Percentiles rank a stretch among this genome's conserved stretches.
These are phyloP conservation scores for Nephelium lappaceum DNA, from an alignment of 345 rosid species.

Conservation along the genomic window DNA sequence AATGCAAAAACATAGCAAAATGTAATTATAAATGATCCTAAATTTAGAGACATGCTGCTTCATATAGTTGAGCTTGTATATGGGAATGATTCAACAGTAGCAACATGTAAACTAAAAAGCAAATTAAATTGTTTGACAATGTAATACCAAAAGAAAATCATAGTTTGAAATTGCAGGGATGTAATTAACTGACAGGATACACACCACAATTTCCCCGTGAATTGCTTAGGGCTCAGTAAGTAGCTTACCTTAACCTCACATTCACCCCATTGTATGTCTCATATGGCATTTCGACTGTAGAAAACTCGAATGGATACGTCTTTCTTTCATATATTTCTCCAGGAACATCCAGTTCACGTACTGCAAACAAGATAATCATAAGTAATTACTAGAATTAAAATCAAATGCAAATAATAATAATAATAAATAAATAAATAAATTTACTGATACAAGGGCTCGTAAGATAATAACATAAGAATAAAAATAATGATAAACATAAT, in stretches of 20 bases:
- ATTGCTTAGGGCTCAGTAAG: neutral
- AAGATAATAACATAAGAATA: slow-evolving; percentile 5
- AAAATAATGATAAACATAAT: neutral
- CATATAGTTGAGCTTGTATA: neutral
- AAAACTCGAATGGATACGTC: slow-evolving; percentile 87
- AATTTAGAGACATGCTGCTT: neutral
- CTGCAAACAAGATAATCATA: slow-evolving; percentile 44
- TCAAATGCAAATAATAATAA: neutral
- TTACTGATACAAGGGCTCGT: neutral
- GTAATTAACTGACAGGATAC: neutral
- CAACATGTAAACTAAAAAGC: neutral
- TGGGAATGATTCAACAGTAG: neutral
- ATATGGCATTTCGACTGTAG: slow-evolving; percentile 95
- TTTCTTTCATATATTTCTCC: slow-evolving; percentile 93
- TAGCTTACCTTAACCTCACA: slow-evolving; percentile 86
- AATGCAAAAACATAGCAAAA: neutral
- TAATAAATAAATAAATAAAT: neutral
- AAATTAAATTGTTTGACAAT: slow-evolving; percentile 6
- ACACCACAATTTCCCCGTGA: neutral
- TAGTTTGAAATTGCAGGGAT: neutral
- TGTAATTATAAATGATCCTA: neutral
- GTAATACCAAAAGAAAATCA: neutral
- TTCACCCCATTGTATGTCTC: slow-evolving; percentile 93
- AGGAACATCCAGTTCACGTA: slow-evolving; percentile 95
- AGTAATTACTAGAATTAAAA: slow-evolving; percentile 12